These are phyloP conservation scores for Decorospora gaudefroyi DNA, from an alignment of 2,329 filamentous ascomycete genomes.

Conservation along the genomic window DNA sequence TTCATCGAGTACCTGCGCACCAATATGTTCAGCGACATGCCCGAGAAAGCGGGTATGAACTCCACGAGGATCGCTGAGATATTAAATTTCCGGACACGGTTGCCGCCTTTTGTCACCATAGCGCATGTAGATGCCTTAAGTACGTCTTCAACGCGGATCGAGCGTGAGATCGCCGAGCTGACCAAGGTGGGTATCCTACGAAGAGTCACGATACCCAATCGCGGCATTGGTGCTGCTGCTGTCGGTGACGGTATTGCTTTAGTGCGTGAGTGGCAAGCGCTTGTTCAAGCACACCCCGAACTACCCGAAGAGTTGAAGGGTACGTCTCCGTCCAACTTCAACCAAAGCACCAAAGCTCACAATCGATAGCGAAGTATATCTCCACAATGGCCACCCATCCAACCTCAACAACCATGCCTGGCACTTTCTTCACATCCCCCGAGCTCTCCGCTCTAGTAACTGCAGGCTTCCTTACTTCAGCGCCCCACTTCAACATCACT, in stretches of 20 bases:
- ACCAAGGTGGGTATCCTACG: slow-evolving; percentile 61
- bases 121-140: slow-evolving; percentile 69
- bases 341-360: slow-evolving; percentile 8
- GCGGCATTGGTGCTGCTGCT: slow-evolving; percentile 61
- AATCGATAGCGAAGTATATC: slow-evolving; percentile 54
- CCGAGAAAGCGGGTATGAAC: slow-evolving; percentile 64
- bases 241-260: slow-evolving; percentile 69
- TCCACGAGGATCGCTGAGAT: slow-evolving; percentile 66
- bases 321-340: slow-evolving; percentile 35
- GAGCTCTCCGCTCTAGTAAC: slow-evolving; percentile 64
- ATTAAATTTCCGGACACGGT: slow-evolving; percentile 61
- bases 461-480: slow-evolving; percentile 67
- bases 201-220: slow-evolving; percentile 65
- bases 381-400: slow-evolving; percentile 58
- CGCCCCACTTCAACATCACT: slow-evolving; percentile 41
- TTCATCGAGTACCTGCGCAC: slow-evolving; percentile 64
- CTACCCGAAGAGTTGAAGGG: slow-evolving; percentile 38
- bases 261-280: slow-evolving; percentile 54
- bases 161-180: slow-evolving; percentile 69
- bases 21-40: slow-evolving; percentile 68
- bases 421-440: slow-evolving; percentile 49
- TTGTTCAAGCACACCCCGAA: slow-evolving; percentile 30
- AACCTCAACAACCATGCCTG: slow-evolving; percentile 51
- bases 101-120: slow-evolving; percentile 68
- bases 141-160: slow-evolving; percentile 64